Conservation (phyloP, 331 rosid genomes). For the Stylosanthes scabra region DNA sequence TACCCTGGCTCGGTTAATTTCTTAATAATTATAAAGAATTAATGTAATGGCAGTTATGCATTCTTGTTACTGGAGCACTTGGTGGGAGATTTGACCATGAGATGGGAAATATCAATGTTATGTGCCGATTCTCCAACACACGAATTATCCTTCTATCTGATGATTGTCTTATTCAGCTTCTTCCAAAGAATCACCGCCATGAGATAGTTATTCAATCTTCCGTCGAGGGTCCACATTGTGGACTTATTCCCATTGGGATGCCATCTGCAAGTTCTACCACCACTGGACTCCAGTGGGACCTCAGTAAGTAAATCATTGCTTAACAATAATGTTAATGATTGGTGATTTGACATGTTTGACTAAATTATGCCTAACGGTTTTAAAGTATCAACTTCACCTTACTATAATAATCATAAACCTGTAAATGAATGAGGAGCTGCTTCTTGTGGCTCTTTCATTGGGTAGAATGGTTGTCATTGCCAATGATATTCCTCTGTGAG, state of each 20-base stretch:
- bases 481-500: too few relatives aligned
- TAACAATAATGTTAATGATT: slow-evolving; percentile 7
- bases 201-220: slow-evolving; percentile 78
- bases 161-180: slow-evolving; percentile 85
- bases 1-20: slow-evolving; percentile 22
- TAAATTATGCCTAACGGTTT: too few relatives aligned
- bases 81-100: slow-evolving; percentile 99
- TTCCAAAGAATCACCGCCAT: slow-evolving; percentile 70
- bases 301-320: slow-evolving; percentile 60
- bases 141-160: slow-evolving; percentile 84
- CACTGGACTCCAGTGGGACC: slow-evolving; percentile 91
- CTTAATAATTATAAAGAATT: slow-evolving; percentile 36
- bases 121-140: slow-evolving; percentile 67
- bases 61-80: slow-evolving; percentile 90
- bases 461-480: too few relatives aligned
- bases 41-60: slow-evolving; percentile 67
- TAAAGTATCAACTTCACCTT: too few relatives aligned
- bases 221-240: slow-evolving; percentile 93
- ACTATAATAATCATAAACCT: too few relatives aligned
- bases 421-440: too few relatives aligned
- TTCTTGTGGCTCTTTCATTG: too few relatives aligned
- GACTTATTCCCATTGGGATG: slow-evolving; percentile 78
- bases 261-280: slow-evolving; percentile 89
- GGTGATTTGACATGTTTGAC: too few relatives aligned
- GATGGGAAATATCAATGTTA: slow-evolving; percentile 87